phyloP scores from a whole-genome alignment of 2,329 filamentous ascomycete species.

The Colletotrichum graminicola region DNA sequence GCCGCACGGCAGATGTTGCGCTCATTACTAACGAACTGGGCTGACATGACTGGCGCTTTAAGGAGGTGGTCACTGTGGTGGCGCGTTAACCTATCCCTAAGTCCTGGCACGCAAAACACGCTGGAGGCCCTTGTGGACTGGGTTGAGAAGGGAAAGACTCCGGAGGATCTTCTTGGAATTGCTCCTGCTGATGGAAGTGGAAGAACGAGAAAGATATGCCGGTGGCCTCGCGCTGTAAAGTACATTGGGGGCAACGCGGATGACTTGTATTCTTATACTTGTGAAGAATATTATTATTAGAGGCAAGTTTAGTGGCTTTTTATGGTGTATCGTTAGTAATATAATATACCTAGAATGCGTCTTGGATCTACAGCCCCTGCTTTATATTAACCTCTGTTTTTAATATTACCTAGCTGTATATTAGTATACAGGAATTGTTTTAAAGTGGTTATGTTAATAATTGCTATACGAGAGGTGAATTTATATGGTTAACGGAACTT shows the following conservation, averaged over 20 bases:
- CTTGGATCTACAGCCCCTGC: too few relatives aligned
- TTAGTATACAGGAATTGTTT: neutral
- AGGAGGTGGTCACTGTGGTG: conserved; percentile 32
- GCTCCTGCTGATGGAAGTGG: conserved; percentile 23
- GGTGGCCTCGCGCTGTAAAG: conserved; percentile 22
- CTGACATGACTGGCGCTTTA: accelerated
- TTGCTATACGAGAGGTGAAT: neutral
- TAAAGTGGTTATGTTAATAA: neutral
- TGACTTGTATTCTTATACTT: neutral
- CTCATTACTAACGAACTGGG: neutral
- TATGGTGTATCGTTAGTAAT: too few relatives aligned
- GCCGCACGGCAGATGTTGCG: neutral
- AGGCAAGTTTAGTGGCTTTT: too few relatives aligned
- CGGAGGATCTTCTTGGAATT: neutral
- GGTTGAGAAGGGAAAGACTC: conserved; percentile 15
- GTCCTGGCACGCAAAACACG: conserved; percentile 22
- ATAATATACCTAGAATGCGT: neutral
- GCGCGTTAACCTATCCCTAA: conserved; percentile 21
- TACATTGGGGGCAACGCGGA: neutral
- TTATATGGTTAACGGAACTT: neutral
- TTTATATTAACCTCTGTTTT: neutral
- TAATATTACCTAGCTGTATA: neutral
- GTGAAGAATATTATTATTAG: neutral
- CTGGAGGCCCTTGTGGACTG: conserved; percentile 21
- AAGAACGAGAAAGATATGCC: conserved; percentile 25